Evolutionary conservation across 345 rosid species (phyloP).

Genomic region (Nasturtium officinale): DNA sequence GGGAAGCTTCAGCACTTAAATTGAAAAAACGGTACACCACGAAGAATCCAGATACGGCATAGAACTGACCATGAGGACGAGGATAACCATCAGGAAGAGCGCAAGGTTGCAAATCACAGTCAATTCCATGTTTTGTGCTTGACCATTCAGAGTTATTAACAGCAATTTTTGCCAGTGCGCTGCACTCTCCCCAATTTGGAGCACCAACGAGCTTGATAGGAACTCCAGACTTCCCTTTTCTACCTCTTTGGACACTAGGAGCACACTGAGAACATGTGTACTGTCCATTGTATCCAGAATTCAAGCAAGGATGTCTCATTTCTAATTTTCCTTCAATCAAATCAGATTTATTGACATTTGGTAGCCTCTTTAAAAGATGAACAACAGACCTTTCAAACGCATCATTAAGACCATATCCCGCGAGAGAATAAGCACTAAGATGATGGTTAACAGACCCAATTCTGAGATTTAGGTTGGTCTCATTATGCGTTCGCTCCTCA

Average conservation of each 20-base stretch:
- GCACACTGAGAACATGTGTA: slow-evolving; percentile 77
- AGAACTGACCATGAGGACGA: slow-evolving; percentile 86
- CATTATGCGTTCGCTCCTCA: slow-evolving; percentile 55
- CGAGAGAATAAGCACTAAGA: slow-evolving; percentile 92
- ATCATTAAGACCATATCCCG: slow-evolving; percentile 98
- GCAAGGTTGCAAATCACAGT: slow-evolving; percentile 92
- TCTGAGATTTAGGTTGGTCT: slow-evolving; percentile 69
- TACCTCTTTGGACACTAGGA: slow-evolving; percentile 51
- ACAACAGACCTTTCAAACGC: slow-evolving; percentile 92
- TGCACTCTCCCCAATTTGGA: slow-evolving; percentile 86
- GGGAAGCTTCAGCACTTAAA: slow-evolving; percentile 75
- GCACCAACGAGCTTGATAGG: slow-evolving; percentile 74
- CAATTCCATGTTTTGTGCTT: slow-evolving; percentile 57
- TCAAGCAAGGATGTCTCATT: slow-evolving; percentile 90
- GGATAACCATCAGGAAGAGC: slow-evolving; percentile 77
- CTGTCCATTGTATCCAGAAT: slow-evolving; percentile 73
- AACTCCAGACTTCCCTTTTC: slow-evolving; percentile 65
- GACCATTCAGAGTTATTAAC: slow-evolving; percentile 96
- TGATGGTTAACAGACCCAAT: slow-evolving; percentile 79
- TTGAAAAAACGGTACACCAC: slow-evolving; percentile 91
- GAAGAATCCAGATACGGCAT: slow-evolving; percentile 91
- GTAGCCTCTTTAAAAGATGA: slow-evolving; percentile 56
- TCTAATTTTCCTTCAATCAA: slow-evolving; percentile 58
- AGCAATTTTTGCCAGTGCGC: slow-evolving; percentile 72
- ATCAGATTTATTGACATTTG: slow-evolving; percentile 49